These are phyloP conservation scores for Stagonosporopsis tanaceti DNA, from an alignment of 2,329 filamentous ascomycete genomes.

Conservation along the genomic window DNA sequence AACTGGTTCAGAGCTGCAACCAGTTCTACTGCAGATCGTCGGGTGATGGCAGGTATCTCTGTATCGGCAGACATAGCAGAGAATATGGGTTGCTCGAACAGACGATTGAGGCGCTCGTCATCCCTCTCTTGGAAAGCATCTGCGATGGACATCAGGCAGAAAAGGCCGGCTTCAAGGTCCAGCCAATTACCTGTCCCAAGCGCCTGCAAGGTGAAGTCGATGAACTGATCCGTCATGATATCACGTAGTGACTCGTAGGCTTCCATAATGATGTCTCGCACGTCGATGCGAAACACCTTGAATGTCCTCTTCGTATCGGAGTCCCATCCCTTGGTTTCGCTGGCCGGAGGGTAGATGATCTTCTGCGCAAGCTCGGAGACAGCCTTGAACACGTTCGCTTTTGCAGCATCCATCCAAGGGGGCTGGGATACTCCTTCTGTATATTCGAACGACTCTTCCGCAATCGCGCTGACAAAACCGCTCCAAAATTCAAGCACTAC, in stretches of 20 bases:
- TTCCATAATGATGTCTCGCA: constrained; percentile 78
- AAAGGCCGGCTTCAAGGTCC: constrained; percentile 61
- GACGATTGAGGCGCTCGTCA: constrained; percentile 65
- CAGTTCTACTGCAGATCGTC: constrained; percentile 73
- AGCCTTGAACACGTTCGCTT: constrained; percentile 68
- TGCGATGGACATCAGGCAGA: constrained; percentile 71
- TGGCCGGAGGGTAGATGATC: constrained; percentile 69
- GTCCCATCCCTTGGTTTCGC: constrained; percentile 71
- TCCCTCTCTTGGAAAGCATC: constrained; percentile 69
- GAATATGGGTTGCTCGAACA: constrained; percentile 70
- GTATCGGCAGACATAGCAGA: constrained; percentile 56
- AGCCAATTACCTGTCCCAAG: constrained; percentile 56
- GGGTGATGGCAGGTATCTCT: constrained; percentile 67
- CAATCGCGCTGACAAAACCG: constrained; percentile 73
- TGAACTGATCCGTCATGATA: constrained; percentile 56
- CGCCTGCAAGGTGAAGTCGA: constrained; percentile 53
- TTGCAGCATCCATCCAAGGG: constrained; percentile 66
- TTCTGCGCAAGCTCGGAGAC: constrained; percentile 74
- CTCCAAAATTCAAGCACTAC: constrained; percentile 83
- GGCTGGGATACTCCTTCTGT: constrained; percentile 44
- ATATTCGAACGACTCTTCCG: constrained; percentile 59
- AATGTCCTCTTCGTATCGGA: constrained; percentile 73
- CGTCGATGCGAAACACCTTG: constrained; percentile 76
- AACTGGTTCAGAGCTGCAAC: constrained; percentile 79
- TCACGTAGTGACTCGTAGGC: constrained; percentile 66